Evolutionary conservation across 176 grass and related monocot genomes (phyloP).

Genomic region (Phragmites australis): DNA sequence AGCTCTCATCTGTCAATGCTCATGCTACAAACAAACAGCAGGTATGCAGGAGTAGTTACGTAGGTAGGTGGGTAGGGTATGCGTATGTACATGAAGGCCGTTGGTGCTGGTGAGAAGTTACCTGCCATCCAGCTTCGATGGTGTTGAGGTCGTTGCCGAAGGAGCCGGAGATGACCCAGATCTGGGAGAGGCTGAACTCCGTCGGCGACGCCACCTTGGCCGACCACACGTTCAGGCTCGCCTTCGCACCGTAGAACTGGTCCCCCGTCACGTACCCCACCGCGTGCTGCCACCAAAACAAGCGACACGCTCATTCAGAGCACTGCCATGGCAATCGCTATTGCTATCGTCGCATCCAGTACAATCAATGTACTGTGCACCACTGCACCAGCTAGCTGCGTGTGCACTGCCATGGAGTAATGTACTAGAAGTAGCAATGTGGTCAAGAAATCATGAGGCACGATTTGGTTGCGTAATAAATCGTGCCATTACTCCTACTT

Average conservation of each 20-base stretch:
- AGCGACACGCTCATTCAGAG: too few relatives aligned
- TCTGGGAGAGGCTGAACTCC: constrained; percentile 97
- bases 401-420: too few relatives aligned
- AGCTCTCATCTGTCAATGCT: neutral
- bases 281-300: constrained; percentile 97
- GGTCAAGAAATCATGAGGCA: neutral
- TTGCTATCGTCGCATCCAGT: neutral
- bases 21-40: neutral
- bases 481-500: constrained; percentile 21
- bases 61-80: neutral
- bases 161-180: constrained; percentile 96
- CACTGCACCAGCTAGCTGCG: constrained; percentile 12
- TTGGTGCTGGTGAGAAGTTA: neutral
- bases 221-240: constrained; percentile 89
- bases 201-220: constrained; percentile 62
- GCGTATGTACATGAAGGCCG: neutral
- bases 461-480: constrained; percentile 41
- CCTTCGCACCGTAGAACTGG: constrained; percentile 94
- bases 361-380: constrained; percentile 45
- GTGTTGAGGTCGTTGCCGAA: constrained; percentile 99
- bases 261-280: constrained; percentile 86
- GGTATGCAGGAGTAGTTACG: neutral
- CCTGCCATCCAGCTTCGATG: constrained; percentile 99
- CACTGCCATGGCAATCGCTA: neutral
- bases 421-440: neutral